Conservation (phyloP, 2,329 filamentous ascomycete species). For the Gliomastix tumulicola region DNA sequence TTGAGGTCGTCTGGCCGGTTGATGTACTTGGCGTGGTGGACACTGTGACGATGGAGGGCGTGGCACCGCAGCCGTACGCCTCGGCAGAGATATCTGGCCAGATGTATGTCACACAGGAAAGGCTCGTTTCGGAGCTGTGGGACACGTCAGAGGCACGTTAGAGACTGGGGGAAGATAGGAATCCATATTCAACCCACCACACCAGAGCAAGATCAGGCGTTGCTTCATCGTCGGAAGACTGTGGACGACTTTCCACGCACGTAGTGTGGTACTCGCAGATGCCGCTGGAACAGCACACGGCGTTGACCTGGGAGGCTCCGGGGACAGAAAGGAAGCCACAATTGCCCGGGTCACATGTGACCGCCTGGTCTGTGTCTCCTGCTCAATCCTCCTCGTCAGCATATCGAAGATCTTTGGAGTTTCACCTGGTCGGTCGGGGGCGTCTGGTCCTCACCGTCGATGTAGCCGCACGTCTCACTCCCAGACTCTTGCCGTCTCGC, state of each 20-base stretch:
- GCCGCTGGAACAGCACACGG: background rate
- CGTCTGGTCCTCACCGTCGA: background rate
- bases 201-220: background rate
- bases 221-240: background rate
- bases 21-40: too few relatives aligned
- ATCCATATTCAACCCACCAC: too few relatives aligned
- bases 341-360: background rate
- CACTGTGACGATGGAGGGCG: background rate
- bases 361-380: too few relatives aligned
- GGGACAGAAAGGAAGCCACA: background rate
- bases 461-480: background rate
- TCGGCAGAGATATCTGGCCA: conserved; percentile 2
- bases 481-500: too few relatives aligned
- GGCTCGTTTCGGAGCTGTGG: conserved; percentile 3
- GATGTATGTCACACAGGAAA: conserved; percentile 9
- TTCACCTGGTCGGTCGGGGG: too few relatives aligned
- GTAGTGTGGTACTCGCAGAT: background rate
- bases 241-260: background rate
- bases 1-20: too few relatives aligned
- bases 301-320: background rate
- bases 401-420: too few relatives aligned
- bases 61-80: conserved; percentile 5
- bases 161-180: background rate
- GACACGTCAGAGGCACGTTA: background rate
- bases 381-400: too few relatives aligned